Evolutionary conservation across 371 early-diverging fungal species (phyloP).

Genomic region (Mucor circinelloides): DNA sequence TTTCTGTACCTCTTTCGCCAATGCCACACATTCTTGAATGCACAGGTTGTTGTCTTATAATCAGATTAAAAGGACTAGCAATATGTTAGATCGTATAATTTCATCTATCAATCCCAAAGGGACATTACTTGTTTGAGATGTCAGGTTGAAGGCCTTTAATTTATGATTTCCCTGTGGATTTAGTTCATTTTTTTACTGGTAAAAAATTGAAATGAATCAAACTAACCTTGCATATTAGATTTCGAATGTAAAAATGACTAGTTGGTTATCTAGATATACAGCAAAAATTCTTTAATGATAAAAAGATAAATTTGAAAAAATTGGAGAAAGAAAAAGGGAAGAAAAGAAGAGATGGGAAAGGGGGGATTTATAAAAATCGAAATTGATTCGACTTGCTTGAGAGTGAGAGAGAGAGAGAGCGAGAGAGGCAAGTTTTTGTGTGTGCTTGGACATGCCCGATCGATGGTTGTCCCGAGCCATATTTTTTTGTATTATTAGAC

Average conservation of each 20-base stretch:
- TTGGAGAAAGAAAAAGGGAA: neutral
- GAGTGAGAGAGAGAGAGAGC: neutral
- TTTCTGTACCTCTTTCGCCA: slow-evolving; percentile 46
- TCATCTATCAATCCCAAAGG: neutral
- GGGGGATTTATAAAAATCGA: neutral
- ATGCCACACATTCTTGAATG: slow-evolving; percentile 56
- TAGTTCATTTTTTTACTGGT: slow-evolving; percentile 3
- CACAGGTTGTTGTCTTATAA: slow-evolving; percentile 53
- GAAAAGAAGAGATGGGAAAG: slow-evolving; percentile 9
- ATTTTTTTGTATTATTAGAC: neutral
- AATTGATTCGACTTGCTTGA: neutral
- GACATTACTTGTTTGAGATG: slow-evolving; percentile 2
- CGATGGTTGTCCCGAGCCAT: slow-evolving; percentile 11
- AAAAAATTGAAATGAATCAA: neutral
- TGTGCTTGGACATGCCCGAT: neutral
- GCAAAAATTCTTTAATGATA: neutral
- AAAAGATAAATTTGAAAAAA: neutral
- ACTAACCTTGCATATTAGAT: slow-evolving; percentile 14
- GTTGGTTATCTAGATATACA: neutral
- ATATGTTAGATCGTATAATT: neutral
- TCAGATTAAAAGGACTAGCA: slow-evolving; percentile 32
- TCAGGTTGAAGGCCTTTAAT: slow-evolving; percentile 1
- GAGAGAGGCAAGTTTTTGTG: neutral
- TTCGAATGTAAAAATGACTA: neutral
- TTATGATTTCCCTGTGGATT: neutral